Conservation (phyloP, 164 flowering plant species). For the Liriodendron chinense region DNA sequence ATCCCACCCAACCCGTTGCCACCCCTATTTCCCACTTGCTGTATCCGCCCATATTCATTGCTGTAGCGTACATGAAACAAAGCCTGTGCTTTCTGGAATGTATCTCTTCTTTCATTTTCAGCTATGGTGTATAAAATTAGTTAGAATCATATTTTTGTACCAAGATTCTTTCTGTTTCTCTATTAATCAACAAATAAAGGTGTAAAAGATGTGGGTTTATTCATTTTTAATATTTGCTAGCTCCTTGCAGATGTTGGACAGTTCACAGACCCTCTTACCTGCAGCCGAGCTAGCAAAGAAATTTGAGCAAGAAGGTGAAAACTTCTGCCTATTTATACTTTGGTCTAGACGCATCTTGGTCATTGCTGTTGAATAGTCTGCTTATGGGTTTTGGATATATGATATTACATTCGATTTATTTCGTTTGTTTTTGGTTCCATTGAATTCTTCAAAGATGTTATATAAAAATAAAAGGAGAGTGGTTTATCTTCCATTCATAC, state of each 20-base stretch:
- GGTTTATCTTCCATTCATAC: too few species aligned
- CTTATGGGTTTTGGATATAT: not conserved
- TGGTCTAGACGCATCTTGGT: not conserved
- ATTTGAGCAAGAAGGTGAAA: constrained; percentile 79
- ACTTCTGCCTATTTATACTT: not conserved
- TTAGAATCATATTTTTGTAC: not conserved
- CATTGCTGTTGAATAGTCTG: not conserved
- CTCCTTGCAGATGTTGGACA: constrained; percentile 71
- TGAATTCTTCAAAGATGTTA: too few species aligned
- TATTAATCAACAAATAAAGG: not conserved
- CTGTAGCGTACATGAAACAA: not conserved
- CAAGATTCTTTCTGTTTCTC: not conserved
- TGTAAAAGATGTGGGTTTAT: not conserved
- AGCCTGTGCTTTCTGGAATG: not conserved
- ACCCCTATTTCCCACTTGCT: too few species aligned
- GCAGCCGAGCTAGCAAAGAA: constrained; percentile 69
- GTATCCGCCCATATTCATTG: not conserved
- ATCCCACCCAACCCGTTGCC: too few species aligned
- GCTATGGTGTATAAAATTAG: not conserved
- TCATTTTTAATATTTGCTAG: constrained; percentile 3
- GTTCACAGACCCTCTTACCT: constrained; percentile 74
- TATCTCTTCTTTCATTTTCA: not conserved
- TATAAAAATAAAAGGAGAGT: too few species aligned
- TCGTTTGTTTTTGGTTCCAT: not conserved
- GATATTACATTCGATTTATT: too few species aligned